Base-by-base conservation (phyloP, 208 protist genomes). In the Acanthamoeba divionensis region DNA sequence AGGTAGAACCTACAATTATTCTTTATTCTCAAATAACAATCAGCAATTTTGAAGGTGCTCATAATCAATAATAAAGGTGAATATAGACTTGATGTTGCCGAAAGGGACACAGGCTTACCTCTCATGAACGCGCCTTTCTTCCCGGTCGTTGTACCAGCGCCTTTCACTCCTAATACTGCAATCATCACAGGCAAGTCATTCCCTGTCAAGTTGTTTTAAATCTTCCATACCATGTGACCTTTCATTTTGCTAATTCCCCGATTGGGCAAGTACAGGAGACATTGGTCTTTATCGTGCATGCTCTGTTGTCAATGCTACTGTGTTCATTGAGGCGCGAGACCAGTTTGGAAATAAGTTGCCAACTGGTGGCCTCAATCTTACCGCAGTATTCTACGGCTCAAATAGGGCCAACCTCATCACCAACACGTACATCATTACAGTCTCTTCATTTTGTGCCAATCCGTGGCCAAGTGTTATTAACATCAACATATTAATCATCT, bases 91-190 rank as follows among this genome's bases (percentile, higher is more conserved):
- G 82, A 89, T 47, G 60, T 89, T 15, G 15, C 15, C 15, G 82
- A 89, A 36, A 85, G 15, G 29, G 44, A 57, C 18, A 89, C 45
- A 29, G 55, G 45, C 12, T 31, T 89, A 1, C 31, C 48, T 7
- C 47, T 89, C 12, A 48, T 26, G 13, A 75, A 67, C 82, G 73
- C 62, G n/a, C 82, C 82, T 10, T 89, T 89, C 82, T 73, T 89
- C 82, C 60, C 62, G 9, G 21, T 73, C 6, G 60, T 89, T 26
- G 66, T 50, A 24, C 18, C 75, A 13, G 24, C 9, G 15, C n/a
- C n/a, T 12, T 86, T 86, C 75, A 57, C 41, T 6, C 75, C 75
- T 24, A 38, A 31, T 24, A 31, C 13, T 24, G 60, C 75, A 2
- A 86, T 57, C 0, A 57, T 57, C 31, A 54, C 67, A 6, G 67